Base-by-base conservation (phyloP, 805 yeast genomes). In the Myxozyma lipomycoides region DNA sequence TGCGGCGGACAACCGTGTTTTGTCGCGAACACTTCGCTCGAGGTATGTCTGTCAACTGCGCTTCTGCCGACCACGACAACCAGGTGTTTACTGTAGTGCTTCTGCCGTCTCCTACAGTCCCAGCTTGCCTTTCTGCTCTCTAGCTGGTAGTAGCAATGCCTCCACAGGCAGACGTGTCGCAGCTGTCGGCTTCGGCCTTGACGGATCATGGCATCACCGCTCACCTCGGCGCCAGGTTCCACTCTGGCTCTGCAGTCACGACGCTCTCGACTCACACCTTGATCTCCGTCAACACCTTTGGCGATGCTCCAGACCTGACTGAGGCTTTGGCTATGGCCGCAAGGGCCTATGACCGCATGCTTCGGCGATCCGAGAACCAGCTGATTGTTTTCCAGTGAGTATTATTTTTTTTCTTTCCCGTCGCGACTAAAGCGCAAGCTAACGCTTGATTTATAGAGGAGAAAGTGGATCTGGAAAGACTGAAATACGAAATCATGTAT, bases 401-500 rank as follows among this genome's bases (percentile, higher is more conserved):
- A 1, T 30, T 4, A 18, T 32, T 5, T 24, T 25, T 12, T 21
- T 9, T 10, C 9, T 9, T 15, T 22, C 19, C 19, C 28, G 3
- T 38, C 37, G n/a, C n/a, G 38, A 3, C 12, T 40, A 24, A 15
- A 2, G 9, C n/a, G 17, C 17, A 7, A 12, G 12, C 9, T 17
- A n/a, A 36, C 9, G n/a, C 21, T 17, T 18, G 4, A 26, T 30
- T 12, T 9, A 28, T 35, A 53, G 57, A 17, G 75, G 75, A 21
- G 75, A 71, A 51, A 55, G 63, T 26, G 75, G 75, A 38, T 55
- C 68, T 23, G 75, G 75, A 15, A 71, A 71, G 48, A 56, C 72
- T 17, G 72, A 67, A 51, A 69, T 68, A 40, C 62, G 72, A 24
- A 58, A 55, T 37, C 60, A 66, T 19, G 47, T 70, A 26, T 51